Percentiles rank a stretch among this genome's conserved stretches.
phyloP scores from a whole-genome alignment of 176 grass and related monocot species.

The Eragrostis nindensis region DNA sequence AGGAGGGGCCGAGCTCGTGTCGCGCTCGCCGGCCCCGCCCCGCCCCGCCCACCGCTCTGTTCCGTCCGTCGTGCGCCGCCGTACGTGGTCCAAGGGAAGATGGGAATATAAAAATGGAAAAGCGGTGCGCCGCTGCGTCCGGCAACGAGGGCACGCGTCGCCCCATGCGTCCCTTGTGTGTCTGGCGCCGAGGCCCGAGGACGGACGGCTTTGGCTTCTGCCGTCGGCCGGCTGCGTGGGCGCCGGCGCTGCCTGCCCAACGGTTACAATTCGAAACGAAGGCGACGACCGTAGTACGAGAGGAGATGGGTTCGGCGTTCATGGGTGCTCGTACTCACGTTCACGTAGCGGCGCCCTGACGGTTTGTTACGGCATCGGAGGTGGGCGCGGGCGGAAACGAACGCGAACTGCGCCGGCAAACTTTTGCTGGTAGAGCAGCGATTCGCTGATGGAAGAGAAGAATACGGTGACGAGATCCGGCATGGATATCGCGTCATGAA shows the following conservation, averaged over 20 bases:
- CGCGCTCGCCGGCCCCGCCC: not conserved
- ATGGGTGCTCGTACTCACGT: not conserved
- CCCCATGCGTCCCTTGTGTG: not conserved
- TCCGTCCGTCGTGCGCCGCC: not conserved
- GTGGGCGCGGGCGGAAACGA: not conserved
- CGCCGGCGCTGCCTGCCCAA: not conserved
- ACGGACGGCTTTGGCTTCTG: not conserved
- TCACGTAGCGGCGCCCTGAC: not conserved
- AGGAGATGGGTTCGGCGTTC: not conserved
- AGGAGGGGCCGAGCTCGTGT: not conserved
- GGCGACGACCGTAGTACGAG: not conserved
- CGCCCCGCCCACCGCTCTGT: not conserved
- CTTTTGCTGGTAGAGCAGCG: not conserved
- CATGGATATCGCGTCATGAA: not conserved
- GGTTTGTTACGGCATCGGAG: not conserved
- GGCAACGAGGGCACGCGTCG: conserved; percentile 9
- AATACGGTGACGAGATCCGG: not conserved
- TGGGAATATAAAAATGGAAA: not conserved
- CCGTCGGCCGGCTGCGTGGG: not conserved
- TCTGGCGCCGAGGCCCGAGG: not conserved
- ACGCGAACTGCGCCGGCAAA: not conserved
- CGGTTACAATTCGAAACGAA: conserved; percentile 30
- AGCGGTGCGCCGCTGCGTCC: not conserved
- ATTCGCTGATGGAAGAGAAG: not conserved
- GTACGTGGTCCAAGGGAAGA: not conserved